A percentile compares a stretch with the other conserved stretches of the same genome.
Conservation (phyloP, 1,139 yeast species). For the Geotrichum cucujoidarum region DNA sequence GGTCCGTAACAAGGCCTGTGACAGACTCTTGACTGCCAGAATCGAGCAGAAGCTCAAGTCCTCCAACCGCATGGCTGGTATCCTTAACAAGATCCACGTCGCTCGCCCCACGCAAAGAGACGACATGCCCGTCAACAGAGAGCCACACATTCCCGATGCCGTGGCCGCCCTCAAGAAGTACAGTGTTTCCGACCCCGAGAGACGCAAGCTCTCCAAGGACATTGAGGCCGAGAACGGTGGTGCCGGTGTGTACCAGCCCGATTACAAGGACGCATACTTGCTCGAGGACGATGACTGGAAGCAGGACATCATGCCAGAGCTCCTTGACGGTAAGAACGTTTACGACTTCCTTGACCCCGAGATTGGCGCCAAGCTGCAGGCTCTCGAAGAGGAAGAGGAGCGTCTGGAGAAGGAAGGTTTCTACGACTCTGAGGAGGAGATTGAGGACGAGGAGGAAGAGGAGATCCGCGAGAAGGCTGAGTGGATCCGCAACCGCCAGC, state of each 20-base stretch:
- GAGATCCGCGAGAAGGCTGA: constrained; percentile 82
- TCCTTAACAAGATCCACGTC: constrained; percentile 91
- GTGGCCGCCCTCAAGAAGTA: constrained; percentile 57
- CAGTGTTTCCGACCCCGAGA: constrained; percentile 73
- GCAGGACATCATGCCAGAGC: constrained; percentile 94
- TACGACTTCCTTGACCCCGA: constrained; percentile 97
- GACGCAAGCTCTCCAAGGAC: constrained; percentile 79
- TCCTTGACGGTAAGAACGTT: constrained; percentile 91
- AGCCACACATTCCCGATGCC: constrained; percentile 77
- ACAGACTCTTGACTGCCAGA: constrained; percentile 88
- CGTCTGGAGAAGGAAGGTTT: constrained; percentile 89
- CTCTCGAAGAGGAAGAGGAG: constrained; percentile 96
- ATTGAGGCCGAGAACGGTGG: constrained; percentile 95
- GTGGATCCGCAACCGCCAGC: constrained; percentile 95
- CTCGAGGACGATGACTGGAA: constrained; percentile 97
- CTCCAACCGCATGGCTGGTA: constrained; percentile 79
- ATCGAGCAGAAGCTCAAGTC: constrained; percentile 96
- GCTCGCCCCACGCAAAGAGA: constrained; percentile 88
- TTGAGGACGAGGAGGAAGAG: constrained; percentile 53
- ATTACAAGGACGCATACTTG: constrained; percentile 84
- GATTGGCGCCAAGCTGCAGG: constrained; percentile 85
- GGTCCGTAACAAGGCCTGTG: constrained; percentile 96
- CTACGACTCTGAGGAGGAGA: constrained; percentile 71
- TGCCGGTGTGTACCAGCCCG: constrained; percentile 94
- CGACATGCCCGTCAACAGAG: constrained; percentile 58